Conservation (phyloP, 1,284 basidiomycete genomes). For the Baeospora myosura region DNA sequence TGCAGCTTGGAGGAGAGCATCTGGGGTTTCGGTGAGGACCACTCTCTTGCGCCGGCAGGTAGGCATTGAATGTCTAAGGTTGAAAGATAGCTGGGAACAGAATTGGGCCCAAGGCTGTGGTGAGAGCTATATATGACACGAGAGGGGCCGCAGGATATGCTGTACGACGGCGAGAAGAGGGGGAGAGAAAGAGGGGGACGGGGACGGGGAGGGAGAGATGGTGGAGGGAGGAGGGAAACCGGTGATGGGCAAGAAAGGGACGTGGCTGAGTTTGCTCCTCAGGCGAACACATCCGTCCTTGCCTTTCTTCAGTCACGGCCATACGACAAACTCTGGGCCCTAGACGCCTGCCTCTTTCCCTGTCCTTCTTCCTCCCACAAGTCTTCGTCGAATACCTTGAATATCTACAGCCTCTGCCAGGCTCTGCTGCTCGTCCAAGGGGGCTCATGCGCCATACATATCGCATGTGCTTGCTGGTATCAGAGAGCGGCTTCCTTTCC, state of each 20-base stretch:
- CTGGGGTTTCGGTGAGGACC: constrained; percentile 74
- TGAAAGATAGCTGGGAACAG: neutral
- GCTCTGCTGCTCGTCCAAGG: no score
- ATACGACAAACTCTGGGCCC: neutral
- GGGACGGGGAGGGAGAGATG: constrained; percentile 14
- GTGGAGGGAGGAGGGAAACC: constrained; percentile 20
- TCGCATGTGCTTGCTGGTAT: neutral
- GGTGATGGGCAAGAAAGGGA: constrained; percentile 25
- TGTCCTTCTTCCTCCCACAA: neutral
- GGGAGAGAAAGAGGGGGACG: constrained; percentile 15
- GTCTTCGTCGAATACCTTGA: neutral
- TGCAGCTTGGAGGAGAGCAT: constrained; percentile 54
- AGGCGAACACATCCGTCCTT: no score
- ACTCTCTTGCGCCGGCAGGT: constrained; percentile 89
- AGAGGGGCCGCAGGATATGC: constrained; percentile 13
- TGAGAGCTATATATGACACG: constrained; percentile 3
- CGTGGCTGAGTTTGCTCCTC: no score
- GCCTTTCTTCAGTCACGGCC: neutral
- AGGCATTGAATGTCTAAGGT: constrained; percentile 52
- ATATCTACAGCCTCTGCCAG: no score
- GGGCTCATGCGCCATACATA: neutral
- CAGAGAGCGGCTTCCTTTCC: constrained; percentile 3
- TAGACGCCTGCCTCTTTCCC: neutral
- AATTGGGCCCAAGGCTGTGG: constrained; percentile 2
- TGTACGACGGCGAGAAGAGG: constrained; percentile 16